Evolutionary conservation across 805 yeast species (phyloP).

Genomic region (Lipomyces sp.): DNA sequence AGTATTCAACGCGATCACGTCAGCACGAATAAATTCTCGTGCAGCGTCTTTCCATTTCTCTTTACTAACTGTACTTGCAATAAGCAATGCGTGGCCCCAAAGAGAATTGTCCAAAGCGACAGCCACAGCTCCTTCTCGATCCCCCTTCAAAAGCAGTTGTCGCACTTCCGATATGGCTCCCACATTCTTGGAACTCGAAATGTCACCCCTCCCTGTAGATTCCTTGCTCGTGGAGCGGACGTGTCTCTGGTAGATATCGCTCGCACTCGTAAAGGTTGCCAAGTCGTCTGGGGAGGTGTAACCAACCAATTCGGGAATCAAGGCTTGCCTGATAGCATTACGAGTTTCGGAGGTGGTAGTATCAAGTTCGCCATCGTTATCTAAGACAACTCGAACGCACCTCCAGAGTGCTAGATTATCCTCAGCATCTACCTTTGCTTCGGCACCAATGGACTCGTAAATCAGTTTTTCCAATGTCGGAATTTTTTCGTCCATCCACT

Average conservation of each 20-base stretch:
- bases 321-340: slow-evolving; percentile 31
- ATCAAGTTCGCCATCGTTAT: slow-evolving; percentile 29
- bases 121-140: slow-evolving; percentile 66
- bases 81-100: slow-evolving; percentile 76
- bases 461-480: slow-evolving; percentile 38
- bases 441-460: slow-evolving; percentile 36
- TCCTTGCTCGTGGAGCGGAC: slow-evolving; percentile 18
- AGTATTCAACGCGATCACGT: slow-evolving; percentile 48
- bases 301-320: slow-evolving; percentile 37
- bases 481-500: slow-evolving; percentile 60
- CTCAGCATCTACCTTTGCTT: slow-evolving; percentile 41
- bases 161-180: slow-evolving; percentile 43
- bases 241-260: slow-evolving; percentile 39
- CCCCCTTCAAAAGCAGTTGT: slow-evolving; percentile 61
- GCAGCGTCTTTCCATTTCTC: slow-evolving; percentile 64
- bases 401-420: slow-evolving; percentile 45
- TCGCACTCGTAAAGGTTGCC: slow-evolving; percentile 38
- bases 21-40: slow-evolving; percentile 59
- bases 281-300: slow-evolving; percentile 24
- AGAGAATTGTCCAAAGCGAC: slow-evolving; percentile 66
- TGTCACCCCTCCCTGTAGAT: slow-evolving; percentile 10
- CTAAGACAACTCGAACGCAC: slow-evolving; percentile 45
- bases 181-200: slow-evolving; percentile 15
- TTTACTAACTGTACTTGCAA: slow-evolving; percentile 69
- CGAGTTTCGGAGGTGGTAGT: slow-evolving; percentile 16